These are phyloP conservation scores for Colletotrichum sansevieriae DNA, from an alignment of 2,329 filamentous ascomycete species.

Conservation along the genomic window DNA sequence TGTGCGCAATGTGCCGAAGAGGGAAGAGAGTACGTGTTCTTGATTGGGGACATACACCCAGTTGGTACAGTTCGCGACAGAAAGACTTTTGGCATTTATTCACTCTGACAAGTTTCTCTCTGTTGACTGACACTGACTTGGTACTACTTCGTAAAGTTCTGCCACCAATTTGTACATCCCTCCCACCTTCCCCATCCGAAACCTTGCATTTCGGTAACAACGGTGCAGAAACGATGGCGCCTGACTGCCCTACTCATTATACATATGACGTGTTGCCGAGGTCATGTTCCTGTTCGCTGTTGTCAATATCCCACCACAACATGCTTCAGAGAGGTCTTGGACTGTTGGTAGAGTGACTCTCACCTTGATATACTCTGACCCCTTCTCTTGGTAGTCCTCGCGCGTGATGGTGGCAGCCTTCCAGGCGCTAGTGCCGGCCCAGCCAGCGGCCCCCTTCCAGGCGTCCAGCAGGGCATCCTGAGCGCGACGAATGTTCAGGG, in stretches of 20 bases:
- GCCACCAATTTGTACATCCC: no score
- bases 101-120: background rate
- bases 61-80: background rate
- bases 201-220: no score
- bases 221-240: background rate
- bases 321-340: background rate
- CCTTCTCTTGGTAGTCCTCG: slow-evolving; percentile 92
- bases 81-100: background rate
- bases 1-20: no score
- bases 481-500: slow-evolving; percentile 79
- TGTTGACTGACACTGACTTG: no score
- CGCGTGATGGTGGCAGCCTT: slow-evolving; percentile 77
- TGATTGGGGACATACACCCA: no score
- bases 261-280: slow-evolving; percentile 71
- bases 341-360: slow-evolving; percentile 45
- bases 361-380: slow-evolving; percentile 92
- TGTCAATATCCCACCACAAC: background rate
- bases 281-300: slow-evolving; percentile 69
- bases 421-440: slow-evolving; percentile 75
- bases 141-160: no score
- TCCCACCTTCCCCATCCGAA: background rate
- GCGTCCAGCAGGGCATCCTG: slow-evolving; percentile 85
- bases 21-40: no score
- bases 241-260: slow-evolving; percentile 45
- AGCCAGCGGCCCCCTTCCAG: slow-evolving; percentile 92